Conservation (phyloP, 305 asterid species). For the Solanum chacoense region DNA sequence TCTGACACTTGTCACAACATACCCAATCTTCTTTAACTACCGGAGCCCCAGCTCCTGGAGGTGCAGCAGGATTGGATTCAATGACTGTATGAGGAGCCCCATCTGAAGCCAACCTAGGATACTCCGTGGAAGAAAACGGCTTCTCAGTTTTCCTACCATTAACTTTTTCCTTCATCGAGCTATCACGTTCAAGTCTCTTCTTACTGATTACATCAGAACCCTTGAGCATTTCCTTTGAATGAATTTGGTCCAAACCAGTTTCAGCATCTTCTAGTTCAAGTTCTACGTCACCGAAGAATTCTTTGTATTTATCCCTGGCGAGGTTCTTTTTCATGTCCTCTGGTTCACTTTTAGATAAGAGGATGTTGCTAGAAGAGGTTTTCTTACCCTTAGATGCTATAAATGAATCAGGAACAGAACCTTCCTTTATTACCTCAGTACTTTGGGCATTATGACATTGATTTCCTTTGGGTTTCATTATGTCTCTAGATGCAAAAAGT, state of each 20-base stretch:
- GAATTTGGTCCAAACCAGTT: constrained; percentile 14
- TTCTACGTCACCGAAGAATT: constrained; percentile 34
- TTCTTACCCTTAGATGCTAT: constrained; percentile 35
- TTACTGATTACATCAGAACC: constrained; percentile 14
- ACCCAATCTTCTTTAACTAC: constrained; percentile 86
- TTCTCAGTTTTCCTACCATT: constrained; percentile 27
- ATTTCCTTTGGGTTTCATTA: constrained; percentile 40
- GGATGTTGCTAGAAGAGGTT: constrained; percentile 23
- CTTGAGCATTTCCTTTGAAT: constrained; percentile 11
- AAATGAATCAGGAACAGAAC: constrained; percentile 35
- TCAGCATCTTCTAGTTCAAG: constrained; percentile 29
- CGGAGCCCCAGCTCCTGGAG: constrained; percentile 42
- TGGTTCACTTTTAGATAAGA: constrained; percentile 26
- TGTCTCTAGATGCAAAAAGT: constrained; percentile 32
- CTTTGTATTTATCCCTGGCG: constrained; percentile 22
- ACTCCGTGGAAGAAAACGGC: constrained; percentile 20
- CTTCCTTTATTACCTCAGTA: constrained; percentile 23
- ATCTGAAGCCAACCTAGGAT: constrained; percentile 31
- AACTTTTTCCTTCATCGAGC: constrained; percentile 33
- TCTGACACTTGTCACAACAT: constrained; percentile 70
- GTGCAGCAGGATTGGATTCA: constrained; percentile 40
- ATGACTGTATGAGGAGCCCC: constrained; percentile 25
- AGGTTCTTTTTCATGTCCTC: constrained; percentile 35
- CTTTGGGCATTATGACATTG: constrained; percentile 27
- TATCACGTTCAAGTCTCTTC: constrained; percentile 25